Evolutionary conservation across 257 asterid species (phyloP), one percentile per base, ranked within the genome.

Genomic region (Solanum appendiculatum): DNA sequence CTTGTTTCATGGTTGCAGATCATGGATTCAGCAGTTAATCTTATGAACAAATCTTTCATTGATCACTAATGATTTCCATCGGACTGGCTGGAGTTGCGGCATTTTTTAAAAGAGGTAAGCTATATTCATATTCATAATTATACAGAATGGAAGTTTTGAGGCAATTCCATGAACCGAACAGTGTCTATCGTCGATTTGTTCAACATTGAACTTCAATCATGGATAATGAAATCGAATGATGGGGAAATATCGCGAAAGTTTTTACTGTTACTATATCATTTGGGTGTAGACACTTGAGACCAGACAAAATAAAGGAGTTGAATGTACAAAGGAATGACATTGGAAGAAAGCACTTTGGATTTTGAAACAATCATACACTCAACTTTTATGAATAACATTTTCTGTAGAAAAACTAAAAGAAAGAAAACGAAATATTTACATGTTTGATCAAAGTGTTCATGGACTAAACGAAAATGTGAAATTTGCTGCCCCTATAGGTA

Each of bases 1-100:
- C 73, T 27, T 66, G 73, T 73, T 66, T n/a, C 87, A 73, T 85
- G 51, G 63, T 85, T 86, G 87, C 89, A 93, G 93, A 94, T 96
- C 89, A 92, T 96, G 99, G 99, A 96, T 91, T 93, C 98, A 44
- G 98, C 99, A 1, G 93, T 94, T 64, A 92, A 93, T 86, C 95
- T 95, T 83, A 96, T 95, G 93, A 34, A 34, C 36, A 34, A 34
- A 34, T 34, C 36, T 34, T 34, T 34, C 36, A 34, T 34, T 34
- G 36, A 34, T 34, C 36, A 4, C n/a, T 34, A 34, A 4, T 34
- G 36, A 2, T 34, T 34, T 64, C 72, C 34, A 3, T 64, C 25
- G 72, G 18, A 64, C 72, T 27, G 72, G 34, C 72, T 64, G 72
- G 72, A 25, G 69, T 60, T n/a, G 69, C n/a, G 69, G 31, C 69